Conservation (phyloP, 2,329 filamentous ascomycete genomes). For the Venturia effusa region DNA sequence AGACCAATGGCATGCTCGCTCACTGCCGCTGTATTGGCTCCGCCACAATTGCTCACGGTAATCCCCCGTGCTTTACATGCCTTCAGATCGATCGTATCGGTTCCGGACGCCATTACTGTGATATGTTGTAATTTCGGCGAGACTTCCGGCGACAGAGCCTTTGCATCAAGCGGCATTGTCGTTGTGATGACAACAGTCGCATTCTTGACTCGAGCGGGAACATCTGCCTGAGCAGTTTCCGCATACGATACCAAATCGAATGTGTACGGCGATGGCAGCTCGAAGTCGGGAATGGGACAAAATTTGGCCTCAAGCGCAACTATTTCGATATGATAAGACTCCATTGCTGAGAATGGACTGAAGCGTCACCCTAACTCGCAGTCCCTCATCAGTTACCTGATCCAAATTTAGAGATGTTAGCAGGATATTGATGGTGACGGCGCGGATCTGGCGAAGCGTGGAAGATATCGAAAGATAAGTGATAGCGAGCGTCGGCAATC, state of each 20-base stretch:
- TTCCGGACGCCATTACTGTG: constrained; percentile 29
- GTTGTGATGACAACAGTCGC: constrained; percentile 32
- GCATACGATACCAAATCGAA: constrained; percentile 20
- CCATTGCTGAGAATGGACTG: background rate
- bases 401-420: background rate
- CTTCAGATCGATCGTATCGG: constrained; percentile 29
- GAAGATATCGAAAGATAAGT: too few species aligned
- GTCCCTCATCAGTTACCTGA: background rate
- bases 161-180: constrained; percentile 22
- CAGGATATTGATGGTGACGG: background rate
- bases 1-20: constrained; percentile 35
- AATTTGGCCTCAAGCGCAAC: constrained; percentile 27
- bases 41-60: constrained; percentile 28
- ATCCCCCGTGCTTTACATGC: constrained; percentile 28
- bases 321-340: constrained; percentile 25
- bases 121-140: constrained; percentile 29
- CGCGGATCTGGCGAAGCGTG: too few species aligned
- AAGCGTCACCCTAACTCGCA: background rate
- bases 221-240: constrained; percentile 21
- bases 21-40: constrained; percentile 30
- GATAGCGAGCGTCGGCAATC: too few species aligned
- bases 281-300: constrained; percentile 24
- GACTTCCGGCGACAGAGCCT: constrained; percentile 19
- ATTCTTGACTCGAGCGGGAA: constrained; percentile 27
- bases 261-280: constrained; percentile 18